phyloP scores from a whole-genome alignment of 2,329 filamentous ascomycete genomes.

The Ophiosphaerella narmari region DNA sequence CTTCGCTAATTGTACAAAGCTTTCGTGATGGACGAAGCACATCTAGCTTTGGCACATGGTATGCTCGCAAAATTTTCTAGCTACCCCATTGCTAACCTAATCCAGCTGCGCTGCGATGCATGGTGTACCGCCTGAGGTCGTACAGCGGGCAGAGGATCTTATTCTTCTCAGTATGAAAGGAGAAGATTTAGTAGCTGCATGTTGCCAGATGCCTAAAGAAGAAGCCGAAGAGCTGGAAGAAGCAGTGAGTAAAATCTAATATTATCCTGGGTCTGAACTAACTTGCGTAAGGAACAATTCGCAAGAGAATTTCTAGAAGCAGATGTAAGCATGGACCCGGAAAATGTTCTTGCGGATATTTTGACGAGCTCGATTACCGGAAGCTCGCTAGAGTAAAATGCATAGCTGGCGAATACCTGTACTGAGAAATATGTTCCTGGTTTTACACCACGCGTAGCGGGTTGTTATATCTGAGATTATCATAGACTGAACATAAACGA shows the following conservation, averaged over 20 bases:
- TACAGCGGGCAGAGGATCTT: conserved; percentile 77
- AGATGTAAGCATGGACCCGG: conserved; percentile 42
- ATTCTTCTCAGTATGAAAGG: conserved; percentile 69
- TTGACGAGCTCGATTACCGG: conserved; percentile 25
- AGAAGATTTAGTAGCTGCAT: conserved; percentile 76
- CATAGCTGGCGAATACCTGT: neutral
- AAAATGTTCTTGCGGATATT: conserved; percentile 45
- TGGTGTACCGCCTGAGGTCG: conserved; percentile 72
- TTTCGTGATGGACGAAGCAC: conserved; percentile 68
- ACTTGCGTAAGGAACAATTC: conserved; percentile 45
- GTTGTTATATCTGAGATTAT: too few relatives aligned
- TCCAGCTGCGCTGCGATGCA: conserved; percentile 80
- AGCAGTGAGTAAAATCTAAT: conserved; percentile 61
- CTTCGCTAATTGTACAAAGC: conserved; percentile 36
- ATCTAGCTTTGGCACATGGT: conserved; percentile 80
- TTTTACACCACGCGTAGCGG: too few relatives aligned
- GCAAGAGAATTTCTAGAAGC: conserved; percentile 50
- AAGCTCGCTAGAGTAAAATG: conserved; percentile 7
- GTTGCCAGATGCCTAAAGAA: conserved; percentile 65
- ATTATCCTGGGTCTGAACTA: neutral
- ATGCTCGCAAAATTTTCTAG: conserved; percentile 11
- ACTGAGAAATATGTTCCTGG: too few relatives aligned
- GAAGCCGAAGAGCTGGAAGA: conserved; percentile 70
- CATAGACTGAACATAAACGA: too few relatives aligned
- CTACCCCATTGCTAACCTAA: conserved; percentile 1